Conservation (phyloP, 2,329 filamentous ascomycete genomes). For the Paecilomyces niveus region DNA sequence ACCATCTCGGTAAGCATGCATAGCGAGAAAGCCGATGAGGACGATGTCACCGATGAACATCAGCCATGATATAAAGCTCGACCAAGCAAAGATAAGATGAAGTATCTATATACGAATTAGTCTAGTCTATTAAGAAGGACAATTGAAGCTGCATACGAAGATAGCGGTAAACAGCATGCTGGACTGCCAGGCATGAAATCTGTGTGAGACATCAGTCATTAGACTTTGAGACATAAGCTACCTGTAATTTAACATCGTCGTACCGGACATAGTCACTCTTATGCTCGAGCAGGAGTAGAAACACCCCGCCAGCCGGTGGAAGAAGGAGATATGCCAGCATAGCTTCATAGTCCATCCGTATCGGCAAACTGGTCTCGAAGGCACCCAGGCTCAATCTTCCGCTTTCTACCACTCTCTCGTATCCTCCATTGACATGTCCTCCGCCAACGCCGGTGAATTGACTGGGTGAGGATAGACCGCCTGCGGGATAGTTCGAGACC, state of each 20-base stretch:
- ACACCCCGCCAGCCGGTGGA: slow-evolving; percentile 77
- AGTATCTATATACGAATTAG: slow-evolving; percentile 52
- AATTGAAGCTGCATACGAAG: slow-evolving; percentile 38
- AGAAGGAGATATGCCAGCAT: slow-evolving; percentile 79
- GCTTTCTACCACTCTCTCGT: slow-evolving; percentile 35
- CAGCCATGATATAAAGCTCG: slow-evolving; percentile 73
- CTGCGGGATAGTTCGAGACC: slow-evolving; percentile 36
- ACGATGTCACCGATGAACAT: slow-evolving; percentile 69
- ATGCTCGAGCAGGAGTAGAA: slow-evolving; percentile 78
- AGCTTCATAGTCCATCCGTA: slow-evolving; percentile 84
- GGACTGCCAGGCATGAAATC: slow-evolving; percentile 96
- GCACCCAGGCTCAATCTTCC: slow-evolving; percentile 62
- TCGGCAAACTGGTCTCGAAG: slow-evolving; percentile 83
- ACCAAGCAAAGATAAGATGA: slow-evolving; percentile 83
- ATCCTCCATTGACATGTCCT: slow-evolving; percentile 23
- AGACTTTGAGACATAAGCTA: not conserved
- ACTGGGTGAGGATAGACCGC: slow-evolving; percentile 32
- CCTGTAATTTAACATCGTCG: slow-evolving; percentile 9
- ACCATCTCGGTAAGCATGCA: slow-evolving; percentile 79
- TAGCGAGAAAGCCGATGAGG: slow-evolving; percentile 67
- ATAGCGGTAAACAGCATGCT: slow-evolving; percentile 70
- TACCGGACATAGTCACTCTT: slow-evolving; percentile 96
- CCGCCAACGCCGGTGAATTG: slow-evolving; percentile 33
- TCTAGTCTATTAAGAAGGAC: not conserved
- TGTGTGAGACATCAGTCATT: slow-evolving; percentile 27